phyloP scores from a whole-genome alignment of 2,329 filamentous ascomycete genomes.

The Bisporella sp. region DNA sequence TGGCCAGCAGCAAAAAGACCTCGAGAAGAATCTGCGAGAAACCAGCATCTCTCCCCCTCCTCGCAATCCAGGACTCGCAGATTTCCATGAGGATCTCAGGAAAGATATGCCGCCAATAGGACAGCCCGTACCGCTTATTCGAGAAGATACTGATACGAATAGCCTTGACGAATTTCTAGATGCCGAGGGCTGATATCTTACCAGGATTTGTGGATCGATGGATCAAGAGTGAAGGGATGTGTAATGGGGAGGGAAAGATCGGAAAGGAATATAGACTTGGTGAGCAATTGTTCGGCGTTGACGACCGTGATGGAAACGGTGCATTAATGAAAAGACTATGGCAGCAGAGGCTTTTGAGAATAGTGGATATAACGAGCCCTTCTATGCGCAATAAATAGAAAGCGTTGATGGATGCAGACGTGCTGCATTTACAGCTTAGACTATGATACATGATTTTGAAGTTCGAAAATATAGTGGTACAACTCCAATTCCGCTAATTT shows the following conservation, averaged over 20 bases:
- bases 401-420: no score
- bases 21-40: slow-evolving; percentile 19
- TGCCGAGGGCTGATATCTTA: slow-evolving; percentile 18
- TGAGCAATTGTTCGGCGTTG: not conserved
- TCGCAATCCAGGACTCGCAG: slow-evolving; percentile 29
- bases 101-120: slow-evolving; percentile 35
- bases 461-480: no score
- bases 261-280: not conserved
- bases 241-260: not conserved
- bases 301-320: no score
- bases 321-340: no score
- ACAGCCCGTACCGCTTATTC: slow-evolving; percentile 10
- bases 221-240: not conserved
- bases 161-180: slow-evolving; percentile 29
- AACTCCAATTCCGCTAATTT: no score
- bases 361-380: no score
- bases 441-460: no score
- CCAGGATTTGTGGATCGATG: no score
- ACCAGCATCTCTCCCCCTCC: slow-evolving; percentile 14
- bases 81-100: slow-evolving; percentile 49
- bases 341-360: no score
- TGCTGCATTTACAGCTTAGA: no score
- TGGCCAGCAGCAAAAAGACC: slow-evolving; percentile 21
- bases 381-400: no score
- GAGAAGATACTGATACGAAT: slow-evolving; percentile 24